These are phyloP conservation scores for Elymus sibiricus DNA, from an alignment of 176 grass and related monocot genomes.

Conservation along the genomic window DNA sequence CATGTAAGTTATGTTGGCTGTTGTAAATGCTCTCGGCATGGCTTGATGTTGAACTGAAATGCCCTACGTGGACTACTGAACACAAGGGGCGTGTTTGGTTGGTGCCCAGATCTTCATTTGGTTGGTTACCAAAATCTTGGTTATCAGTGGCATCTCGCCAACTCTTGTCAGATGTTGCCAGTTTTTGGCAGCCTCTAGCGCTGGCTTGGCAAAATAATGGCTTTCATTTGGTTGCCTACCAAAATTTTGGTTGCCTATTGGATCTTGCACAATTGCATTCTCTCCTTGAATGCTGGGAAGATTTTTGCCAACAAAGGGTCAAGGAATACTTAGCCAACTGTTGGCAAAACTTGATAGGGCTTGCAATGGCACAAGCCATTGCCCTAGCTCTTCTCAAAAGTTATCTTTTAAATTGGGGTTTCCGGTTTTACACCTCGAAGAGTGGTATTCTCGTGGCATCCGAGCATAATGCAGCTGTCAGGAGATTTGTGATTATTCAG, in stretches of 20 bases:
- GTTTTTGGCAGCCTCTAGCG: too few species aligned
- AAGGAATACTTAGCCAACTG: too few species aligned
- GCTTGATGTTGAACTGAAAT: constrained; percentile 20
- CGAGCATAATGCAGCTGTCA: not conserved
- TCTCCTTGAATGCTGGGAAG: not conserved
- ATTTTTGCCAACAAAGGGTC: not conserved
- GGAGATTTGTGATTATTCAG: not conserved
- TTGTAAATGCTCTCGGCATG: constrained; percentile 15
- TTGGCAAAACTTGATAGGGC: too few species aligned
- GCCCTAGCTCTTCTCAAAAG: too few species aligned
- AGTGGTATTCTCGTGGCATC: too few species aligned
- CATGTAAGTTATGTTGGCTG: not conserved
- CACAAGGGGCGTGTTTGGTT: not conserved
- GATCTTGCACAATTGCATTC: not conserved
- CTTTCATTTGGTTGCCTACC: not conserved
- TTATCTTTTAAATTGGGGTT: not conserved
- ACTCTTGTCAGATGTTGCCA: not conserved
- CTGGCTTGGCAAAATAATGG: too few species aligned
- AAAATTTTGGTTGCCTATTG: not conserved
- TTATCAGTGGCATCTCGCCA: not conserved
- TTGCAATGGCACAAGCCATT: too few species aligned
- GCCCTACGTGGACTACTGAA: not conserved
- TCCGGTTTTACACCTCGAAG: not conserved
- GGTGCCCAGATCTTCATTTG: not conserved
- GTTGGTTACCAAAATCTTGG: not conserved